Evolutionary conservation across 768 basidiomycete species (phyloP).

Genomic region (Agaricus sinodeliciosus): DNA sequence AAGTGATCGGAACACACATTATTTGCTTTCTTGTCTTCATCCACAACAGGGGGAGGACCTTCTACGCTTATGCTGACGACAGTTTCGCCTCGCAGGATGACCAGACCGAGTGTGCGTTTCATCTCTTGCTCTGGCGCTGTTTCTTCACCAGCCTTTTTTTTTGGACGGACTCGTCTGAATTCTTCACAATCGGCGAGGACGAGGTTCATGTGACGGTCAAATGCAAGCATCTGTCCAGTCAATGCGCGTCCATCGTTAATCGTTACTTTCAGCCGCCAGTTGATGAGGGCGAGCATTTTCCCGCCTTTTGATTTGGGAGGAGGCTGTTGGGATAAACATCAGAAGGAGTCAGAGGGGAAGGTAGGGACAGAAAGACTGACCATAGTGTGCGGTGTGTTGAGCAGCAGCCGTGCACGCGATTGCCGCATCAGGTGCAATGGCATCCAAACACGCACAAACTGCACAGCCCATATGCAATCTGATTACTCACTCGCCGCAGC

Average conservation of each 20-base stretch:
- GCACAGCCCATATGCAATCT: background rate
- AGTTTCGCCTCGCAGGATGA: constrained; percentile 93
- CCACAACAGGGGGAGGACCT: constrained; percentile 87
- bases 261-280: constrained; percentile 96
- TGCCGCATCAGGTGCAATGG: constrained; percentile 8
- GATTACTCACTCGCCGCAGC: background rate
- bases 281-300: constrained; percentile 96
- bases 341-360: constrained; percentile 11
- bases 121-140: constrained; percentile 82
- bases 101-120: constrained; percentile 93
- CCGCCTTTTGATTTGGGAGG: constrained; percentile 97
- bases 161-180: constrained; percentile 86
- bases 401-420: constrained; percentile 13
- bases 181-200: constrained; percentile 98
- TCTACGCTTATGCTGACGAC: constrained; percentile 94
- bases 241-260: constrained; percentile 95
- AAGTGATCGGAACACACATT: constrained; percentile 36
- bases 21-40: constrained; percentile 79
- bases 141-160: constrained; percentile 85
- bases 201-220: constrained; percentile 99
- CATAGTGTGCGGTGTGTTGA: constrained; percentile 43
- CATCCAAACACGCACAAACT: constrained; percentile 22
- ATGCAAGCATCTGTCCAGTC: constrained; percentile 98
- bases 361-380: constrained; percentile 24
- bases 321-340: constrained; percentile 42